These are phyloP conservation scores for Erigeron philadelphicus DNA, from an alignment of 140 eudicot species.

Conservation along the genomic window DNA sequence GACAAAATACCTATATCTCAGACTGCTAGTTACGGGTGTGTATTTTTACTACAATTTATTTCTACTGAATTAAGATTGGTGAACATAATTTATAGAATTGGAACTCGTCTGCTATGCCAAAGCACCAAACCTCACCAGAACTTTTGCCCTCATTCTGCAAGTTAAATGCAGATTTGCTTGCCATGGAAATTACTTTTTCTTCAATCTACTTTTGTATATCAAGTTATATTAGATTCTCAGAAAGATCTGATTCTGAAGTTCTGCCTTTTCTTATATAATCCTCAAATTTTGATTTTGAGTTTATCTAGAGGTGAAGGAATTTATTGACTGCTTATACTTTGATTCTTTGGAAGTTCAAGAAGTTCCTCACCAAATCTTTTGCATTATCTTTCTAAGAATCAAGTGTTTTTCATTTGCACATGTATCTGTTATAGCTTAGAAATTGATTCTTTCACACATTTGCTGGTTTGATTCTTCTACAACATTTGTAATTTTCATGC, in stretches of 20 bases:
- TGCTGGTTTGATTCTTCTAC: not conserved
- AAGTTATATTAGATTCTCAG: not conserved
- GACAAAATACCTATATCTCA: conserved; percentile 55
- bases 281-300: not conserved
- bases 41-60: not conserved
- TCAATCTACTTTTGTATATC: not conserved
- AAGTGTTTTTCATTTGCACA: not conserved
- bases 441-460: not conserved
- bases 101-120: conserved; percentile 8
- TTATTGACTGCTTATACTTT: not conserved
- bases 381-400: not conserved
- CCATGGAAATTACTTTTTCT: not conserved
- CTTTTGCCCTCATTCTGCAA: not conserved
- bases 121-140: conserved; percentile 7
- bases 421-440: not conserved
- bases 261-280: not conserved
- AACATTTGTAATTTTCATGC: not conserved
- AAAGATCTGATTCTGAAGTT: not conserved
- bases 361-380: not conserved
- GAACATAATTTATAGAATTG: not conserved
- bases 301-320: conserved; percentile 1
- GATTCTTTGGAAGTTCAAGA: not conserved
- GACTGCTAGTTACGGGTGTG: conserved; percentile 70
- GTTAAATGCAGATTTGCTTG: not conserved
- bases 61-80: not conserved